These are phyloP conservation scores for Cucumis hystrix DNA, from an alignment of 306 rosid species.

Conservation along the genomic window DNA sequence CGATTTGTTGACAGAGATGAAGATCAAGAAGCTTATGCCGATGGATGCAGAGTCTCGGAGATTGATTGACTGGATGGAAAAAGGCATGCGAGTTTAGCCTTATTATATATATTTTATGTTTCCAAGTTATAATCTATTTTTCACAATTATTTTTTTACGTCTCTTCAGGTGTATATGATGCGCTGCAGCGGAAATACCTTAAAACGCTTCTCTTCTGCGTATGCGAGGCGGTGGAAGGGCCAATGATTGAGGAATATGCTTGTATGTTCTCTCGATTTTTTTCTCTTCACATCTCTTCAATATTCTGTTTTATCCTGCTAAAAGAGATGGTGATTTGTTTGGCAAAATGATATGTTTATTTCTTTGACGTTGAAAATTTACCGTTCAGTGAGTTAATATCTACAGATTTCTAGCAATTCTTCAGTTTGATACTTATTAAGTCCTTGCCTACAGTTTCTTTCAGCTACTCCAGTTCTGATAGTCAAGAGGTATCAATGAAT, in stretches of 20 bases:
- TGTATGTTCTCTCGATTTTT: slow-evolving; percentile 35
- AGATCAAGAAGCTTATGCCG: slow-evolving; percentile 89
- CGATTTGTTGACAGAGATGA: slow-evolving; percentile 53
- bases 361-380: neutral
- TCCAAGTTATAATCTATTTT: neutral
- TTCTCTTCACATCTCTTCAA: neutral
- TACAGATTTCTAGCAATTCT: neutral
- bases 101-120: neutral
- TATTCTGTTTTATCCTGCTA: neutral
- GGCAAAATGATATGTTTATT: neutral
- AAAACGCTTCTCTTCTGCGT: slow-evolving; percentile 79
- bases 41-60: slow-evolving; percentile 89
- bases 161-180: slow-evolving; percentile 76
- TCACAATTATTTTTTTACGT: neutral
- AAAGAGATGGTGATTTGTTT: neutral
- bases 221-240: slow-evolving; percentile 75
- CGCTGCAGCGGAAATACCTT: slow-evolving; percentile 71
- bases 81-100: slow-evolving; percentile 27
- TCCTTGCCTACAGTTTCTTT: slow-evolving; percentile 58
- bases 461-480: slow-evolving; percentile 62
- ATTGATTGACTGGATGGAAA: slow-evolving; percentile 97
- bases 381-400: neutral
- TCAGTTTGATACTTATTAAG: neutral
- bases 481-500: slow-evolving; percentile 75
- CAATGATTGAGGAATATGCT: slow-evolving; percentile 94